Conservation (phyloP, 2,329 filamentous ascomycete genomes). For the Phaeophleospora eucalypticola region DNA sequence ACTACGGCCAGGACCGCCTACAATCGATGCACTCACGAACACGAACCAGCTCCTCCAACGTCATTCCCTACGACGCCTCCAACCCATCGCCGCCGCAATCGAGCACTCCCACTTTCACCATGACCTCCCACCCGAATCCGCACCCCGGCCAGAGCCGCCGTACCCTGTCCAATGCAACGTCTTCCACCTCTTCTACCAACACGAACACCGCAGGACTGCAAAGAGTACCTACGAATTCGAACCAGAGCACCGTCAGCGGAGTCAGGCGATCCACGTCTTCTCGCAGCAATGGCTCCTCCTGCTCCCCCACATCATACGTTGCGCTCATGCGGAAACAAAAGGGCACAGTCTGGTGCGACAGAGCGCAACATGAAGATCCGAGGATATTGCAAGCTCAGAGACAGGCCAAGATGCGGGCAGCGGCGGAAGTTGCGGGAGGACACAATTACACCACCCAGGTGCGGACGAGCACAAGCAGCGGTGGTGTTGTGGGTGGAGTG, state of each 20-base stretch:
- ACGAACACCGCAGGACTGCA: slow-evolving; percentile 37
- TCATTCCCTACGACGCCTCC: slow-evolving; percentile 19
- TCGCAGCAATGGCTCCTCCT: slow-evolving; percentile 55
- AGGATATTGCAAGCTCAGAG: slow-evolving; percentile 76
- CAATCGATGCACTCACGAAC: slow-evolving; percentile 30
- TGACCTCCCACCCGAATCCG: slow-evolving; percentile 16
- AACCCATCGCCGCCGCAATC: slow-evolving; percentile 22
- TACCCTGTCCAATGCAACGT: slow-evolving; percentile 66
- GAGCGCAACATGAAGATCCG: slow-evolving; percentile 87
- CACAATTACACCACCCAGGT: slow-evolving; percentile 30
- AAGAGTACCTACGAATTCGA: slow-evolving; percentile 46
- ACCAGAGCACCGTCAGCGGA: slow-evolving; percentile 29
- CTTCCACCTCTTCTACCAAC: slow-evolving; percentile 62
- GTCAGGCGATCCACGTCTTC: slow-evolving; percentile 74
- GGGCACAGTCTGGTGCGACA: slow-evolving; percentile 96
- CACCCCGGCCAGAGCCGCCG: slow-evolving; percentile 37
- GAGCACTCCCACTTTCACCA: slow-evolving; percentile 18
- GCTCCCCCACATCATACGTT: slow-evolving; percentile 74
- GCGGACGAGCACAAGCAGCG: slow-evolving; percentile 31
- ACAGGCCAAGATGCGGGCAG: slow-evolving; percentile 80
- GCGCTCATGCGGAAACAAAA: slow-evolving; percentile 96
- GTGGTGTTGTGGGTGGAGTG: slow-evolving; percentile 49
- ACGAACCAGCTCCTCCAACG: slow-evolving; percentile 40
- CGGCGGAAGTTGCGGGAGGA: slow-evolving; percentile 73
- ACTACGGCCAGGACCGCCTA: slow-evolving; percentile 29